Evolutionary conservation across 768 basidiomycete species (phyloP).

Genomic region (Leccinum aurantiacum): DNA sequence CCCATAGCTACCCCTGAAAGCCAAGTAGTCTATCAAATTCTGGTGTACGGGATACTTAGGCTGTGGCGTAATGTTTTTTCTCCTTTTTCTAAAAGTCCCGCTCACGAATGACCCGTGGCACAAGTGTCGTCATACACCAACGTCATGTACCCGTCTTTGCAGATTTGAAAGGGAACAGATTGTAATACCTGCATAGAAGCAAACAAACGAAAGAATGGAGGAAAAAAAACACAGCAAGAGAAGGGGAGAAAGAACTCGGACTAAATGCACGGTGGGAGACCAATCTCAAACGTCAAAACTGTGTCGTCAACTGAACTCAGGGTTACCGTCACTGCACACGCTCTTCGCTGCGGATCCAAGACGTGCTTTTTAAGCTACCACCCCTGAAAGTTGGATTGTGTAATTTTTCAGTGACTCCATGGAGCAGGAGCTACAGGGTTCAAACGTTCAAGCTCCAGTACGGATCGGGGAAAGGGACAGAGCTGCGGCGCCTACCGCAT

Average conservation of each 20-base stretch:
- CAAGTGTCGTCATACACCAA: neutral
- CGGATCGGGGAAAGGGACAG: constrained; percentile 35
- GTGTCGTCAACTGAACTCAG: constrained; percentile 61
- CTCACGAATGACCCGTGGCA: neutral
- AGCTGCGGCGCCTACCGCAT: neutral
- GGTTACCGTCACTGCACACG: constrained; percentile 30
- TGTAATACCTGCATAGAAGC: constrained; percentile 32
- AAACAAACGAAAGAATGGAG: constrained; percentile 50
- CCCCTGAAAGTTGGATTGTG: constrained; percentile 80
- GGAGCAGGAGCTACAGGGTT: constrained; percentile 60
- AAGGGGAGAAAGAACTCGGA: constrained; percentile 56
- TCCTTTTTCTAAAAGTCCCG: neutral
- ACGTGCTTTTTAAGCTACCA: constrained; percentile 69
- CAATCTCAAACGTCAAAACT: constrained; percentile 58
- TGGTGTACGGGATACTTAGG: constrained; percentile 51
- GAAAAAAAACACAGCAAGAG: constrained; percentile 30
- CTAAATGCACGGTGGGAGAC: constrained; percentile 58
- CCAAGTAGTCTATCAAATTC: constrained; percentile 47
- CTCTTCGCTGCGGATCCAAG: constrained; percentile 37
- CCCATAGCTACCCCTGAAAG: constrained; percentile 40
- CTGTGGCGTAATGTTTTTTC: constrained; percentile 26
- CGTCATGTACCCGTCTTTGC: neutral
- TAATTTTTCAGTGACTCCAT: constrained; percentile 63
- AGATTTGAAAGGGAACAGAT: neutral
- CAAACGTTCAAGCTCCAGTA: constrained; percentile 38